phyloP scores from a whole-genome alignment of 1,139 yeast species.

The Candida neerlandica region DNA sequence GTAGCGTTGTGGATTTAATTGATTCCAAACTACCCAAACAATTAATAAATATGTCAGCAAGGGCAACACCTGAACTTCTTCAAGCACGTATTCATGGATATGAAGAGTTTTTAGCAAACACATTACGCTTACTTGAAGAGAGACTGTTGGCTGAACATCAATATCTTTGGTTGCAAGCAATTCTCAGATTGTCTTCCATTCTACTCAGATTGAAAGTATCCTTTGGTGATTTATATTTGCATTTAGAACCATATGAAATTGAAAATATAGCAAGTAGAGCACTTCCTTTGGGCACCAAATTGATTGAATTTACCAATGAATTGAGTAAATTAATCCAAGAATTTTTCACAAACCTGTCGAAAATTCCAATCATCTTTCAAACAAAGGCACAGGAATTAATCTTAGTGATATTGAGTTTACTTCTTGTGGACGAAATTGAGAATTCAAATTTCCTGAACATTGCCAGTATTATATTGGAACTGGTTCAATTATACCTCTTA shows the following conservation, averaged over 20 bases:
- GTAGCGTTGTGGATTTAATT: conserved; percentile 7
- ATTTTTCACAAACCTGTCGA: conserved; percentile 3
- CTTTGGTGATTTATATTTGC: conserved; percentile 9
- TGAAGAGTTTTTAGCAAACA: conserved; percentile 8
- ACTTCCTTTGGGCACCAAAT: conserved; percentile 5
- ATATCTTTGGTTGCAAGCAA: conserved; percentile 14
- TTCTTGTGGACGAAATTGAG: conserved; percentile 21
- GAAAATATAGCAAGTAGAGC: conserved; percentile 5
- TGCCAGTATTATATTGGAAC: conserved; percentile 8
- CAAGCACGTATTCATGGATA: conserved; percentile 6
- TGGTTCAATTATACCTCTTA: conserved; percentile 11
- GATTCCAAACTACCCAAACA: conserved; percentile 9
- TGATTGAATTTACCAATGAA: conserved; percentile 3
- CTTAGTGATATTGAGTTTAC: conserved; percentile 17
- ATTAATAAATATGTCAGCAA: neutral
- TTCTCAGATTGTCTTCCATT: conserved; percentile 5
- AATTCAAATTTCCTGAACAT: conserved; percentile 13
- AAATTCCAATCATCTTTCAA: conserved; percentile 3
- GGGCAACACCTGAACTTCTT: conserved; percentile 3
- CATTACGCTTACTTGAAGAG: conserved; percentile 4
- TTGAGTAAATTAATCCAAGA: conserved; percentile 1
- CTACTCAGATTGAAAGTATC: conserved; percentile 7
- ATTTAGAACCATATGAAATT: conserved; percentile 9
- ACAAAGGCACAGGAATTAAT: conserved; percentile 5
- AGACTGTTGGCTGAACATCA: conserved; percentile 10